A percentile compares a stretch with the other conserved stretches of the same genome.
These are phyloP conservation scores for Anthracocystis setariae DNA, from an alignment of 1,284 basidiomycete species.

Conservation along the genomic window DNA sequence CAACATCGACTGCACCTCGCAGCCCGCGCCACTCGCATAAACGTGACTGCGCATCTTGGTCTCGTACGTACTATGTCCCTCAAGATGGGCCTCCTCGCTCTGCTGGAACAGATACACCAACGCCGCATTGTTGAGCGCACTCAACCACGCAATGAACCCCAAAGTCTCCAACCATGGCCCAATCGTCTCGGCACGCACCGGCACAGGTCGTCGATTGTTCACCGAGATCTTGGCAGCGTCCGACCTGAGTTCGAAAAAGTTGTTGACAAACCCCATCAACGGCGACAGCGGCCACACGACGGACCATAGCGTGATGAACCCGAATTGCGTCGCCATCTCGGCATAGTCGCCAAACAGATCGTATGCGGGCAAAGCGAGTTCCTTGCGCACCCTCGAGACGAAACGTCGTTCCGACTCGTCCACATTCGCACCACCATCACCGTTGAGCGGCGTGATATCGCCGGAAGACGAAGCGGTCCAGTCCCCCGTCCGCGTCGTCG, in stretches of 20 bases:
- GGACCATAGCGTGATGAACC: conserved; percentile 89
- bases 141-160: conserved; percentile 56
- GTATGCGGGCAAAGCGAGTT: conserved; percentile 84
- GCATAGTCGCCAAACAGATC: conserved; percentile 77
- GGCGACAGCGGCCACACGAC: conserved; percentile 92
- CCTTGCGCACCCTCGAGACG: conserved; percentile 78
- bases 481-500: too few species aligned
- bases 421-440: not conserved
- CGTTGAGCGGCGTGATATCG: conserved; percentile 11
- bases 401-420: conserved; percentile 75
- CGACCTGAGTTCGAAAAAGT: conserved; percentile 88
- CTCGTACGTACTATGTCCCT: conserved; percentile 48
- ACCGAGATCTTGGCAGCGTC: conserved; percentile 95
- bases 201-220: conserved; percentile 85
- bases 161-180: conserved; percentile 93
- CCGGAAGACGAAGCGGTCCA: conserved; percentile 20
- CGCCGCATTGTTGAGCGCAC: conserved; percentile 55
- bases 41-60: conserved; percentile 55
- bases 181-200: conserved; percentile 85
- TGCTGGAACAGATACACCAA: conserved; percentile 61
- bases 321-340: conserved; percentile 87
- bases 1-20: conserved; percentile 20
- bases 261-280: conserved; percentile 73
- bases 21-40: conserved; percentile 2
- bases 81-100: conserved; percentile 22